These are phyloP conservation scores for Botrytis medusae DNA, from an alignment of 2,329 filamentous ascomycete species.

Conservation along the genomic window DNA sequence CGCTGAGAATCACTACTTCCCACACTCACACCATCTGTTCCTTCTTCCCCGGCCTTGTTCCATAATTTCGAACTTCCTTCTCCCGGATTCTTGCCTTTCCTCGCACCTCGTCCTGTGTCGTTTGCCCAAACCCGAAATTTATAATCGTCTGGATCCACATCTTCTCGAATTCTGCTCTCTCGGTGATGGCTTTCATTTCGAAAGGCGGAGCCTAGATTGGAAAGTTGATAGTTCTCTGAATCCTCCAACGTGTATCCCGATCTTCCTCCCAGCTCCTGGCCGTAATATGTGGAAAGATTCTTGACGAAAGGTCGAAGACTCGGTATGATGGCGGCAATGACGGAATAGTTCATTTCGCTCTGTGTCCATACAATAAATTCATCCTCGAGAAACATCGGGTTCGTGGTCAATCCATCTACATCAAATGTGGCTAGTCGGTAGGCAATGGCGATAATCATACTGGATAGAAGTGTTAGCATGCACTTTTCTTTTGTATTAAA, in stretches of 20 bases:
- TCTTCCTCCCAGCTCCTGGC: conserved; percentile 27
- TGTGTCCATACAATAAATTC: conserved; percentile 43
- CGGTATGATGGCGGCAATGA: conserved; percentile 46
- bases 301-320: conserved; percentile 48
- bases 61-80: neutral
- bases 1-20: conserved; percentile 26
- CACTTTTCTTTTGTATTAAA: neutral
- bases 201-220: conserved; percentile 5
- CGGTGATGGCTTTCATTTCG: neutral
- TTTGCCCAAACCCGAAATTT: conserved; percentile 23
- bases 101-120: neutral
- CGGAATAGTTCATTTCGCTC: conserved; percentile 44
- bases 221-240: conserved; percentile 21
- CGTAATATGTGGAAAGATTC: conserved; percentile 40
- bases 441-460: conserved; percentile 43
- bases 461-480: conserved; percentile 27
- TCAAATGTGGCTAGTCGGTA: conserved; percentile 43
- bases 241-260: conserved; percentile 6
- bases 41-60: neutral
- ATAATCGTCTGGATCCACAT: conserved; percentile 22
- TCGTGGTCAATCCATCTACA: conserved; percentile 36
- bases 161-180: neutral
- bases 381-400: conserved; percentile 43
- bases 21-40: conserved; percentile 21
- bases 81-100: neutral